Base-by-base conservation (phyloP, 352 stramenopile genomes). In the Phytophthora nicotianae region DNA sequence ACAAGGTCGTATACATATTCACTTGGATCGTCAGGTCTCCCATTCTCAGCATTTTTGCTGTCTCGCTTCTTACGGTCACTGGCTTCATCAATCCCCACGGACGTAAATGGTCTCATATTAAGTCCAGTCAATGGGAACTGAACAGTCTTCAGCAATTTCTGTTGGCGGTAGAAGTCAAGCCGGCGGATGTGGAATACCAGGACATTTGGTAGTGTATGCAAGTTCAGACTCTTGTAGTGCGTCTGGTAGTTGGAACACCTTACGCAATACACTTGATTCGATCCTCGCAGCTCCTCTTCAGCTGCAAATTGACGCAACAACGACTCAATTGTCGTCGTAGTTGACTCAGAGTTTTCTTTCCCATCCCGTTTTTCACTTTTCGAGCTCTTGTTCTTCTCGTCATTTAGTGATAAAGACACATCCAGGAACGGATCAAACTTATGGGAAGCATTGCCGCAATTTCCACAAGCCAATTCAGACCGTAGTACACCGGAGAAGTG, bases 131-230 rank as follows among this genome's bases (percentile, higher is more conserved):
- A 64, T 1, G 83, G 83, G 40, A 91, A 91, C 24, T 65, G 37
- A 5, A 91, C 81, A 17, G 66, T 69, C n/a, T 75, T 58, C 23
- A 54, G 46, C 26, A 84, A 52, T 58, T 92, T 92, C 41, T 74
- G 74, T 50, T 89, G 79, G 14, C 75, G 75, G 54, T 80, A 77
- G 32, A 88, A 90, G 50, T 91, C 84, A 37, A 93, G 65, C 29
- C 86, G 86, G 29, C 88, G 84, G 26, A 95, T 77, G 43, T 95
- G 86, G 23, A 95, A 61, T 10, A 91, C 81, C 5, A 95, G 77
- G 38, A 90, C 68, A 26, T 89, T 89, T 5, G 86, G 86, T 1
- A 90, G 61, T 19, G 63, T 77, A 41, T 88, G 75, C 42, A 91
- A 50, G 29, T 81, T 74, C 41, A 91, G 67, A 1, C 79, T 83